Evolutionary conservation across 148 eudicot species (phyloP).

Genomic region (Beta vulgaris): DNA sequence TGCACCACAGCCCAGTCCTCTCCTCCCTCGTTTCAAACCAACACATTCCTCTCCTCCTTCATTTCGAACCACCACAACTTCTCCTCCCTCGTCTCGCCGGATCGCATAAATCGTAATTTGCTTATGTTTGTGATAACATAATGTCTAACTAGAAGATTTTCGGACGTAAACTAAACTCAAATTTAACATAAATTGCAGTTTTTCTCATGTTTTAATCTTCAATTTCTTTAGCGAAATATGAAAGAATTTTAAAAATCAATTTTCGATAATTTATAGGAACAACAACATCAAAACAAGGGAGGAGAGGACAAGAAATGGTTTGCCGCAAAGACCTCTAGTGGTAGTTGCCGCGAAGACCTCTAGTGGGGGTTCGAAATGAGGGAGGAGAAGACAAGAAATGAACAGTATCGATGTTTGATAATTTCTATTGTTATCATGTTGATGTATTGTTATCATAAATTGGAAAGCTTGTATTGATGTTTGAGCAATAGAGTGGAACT

Average conservation of each 20-base stretch:
- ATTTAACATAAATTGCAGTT: too few relatives aligned
- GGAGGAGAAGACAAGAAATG: too few relatives aligned
- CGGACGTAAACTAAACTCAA: conserved; percentile 30
- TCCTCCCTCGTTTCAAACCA: too few relatives aligned
- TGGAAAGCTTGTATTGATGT: conserved; percentile 7
- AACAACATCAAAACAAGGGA: conserved; percentile 37
- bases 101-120: conserved; percentile 29
- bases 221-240: neutral
- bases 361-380: too few relatives aligned
- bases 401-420: too few relatives aligned
- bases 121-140: conserved; percentile 33
- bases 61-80: too few relatives aligned
- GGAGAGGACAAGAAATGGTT: conserved; percentile 40
- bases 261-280: conserved; percentile 27
- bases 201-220: neutral
- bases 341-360: too few relatives aligned
- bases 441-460: neutral
- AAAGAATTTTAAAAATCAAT: neutral
- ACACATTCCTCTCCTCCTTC: too few relatives aligned
- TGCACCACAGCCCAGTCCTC: too few relatives aligned
- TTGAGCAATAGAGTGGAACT: conserved; percentile 1
- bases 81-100: too few relatives aligned
- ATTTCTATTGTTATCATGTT: neutral
- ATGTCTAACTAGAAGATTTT: conserved; percentile 41
- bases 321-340: conserved; percentile 49